Evolutionary conservation across 2,329 filamentous ascomycete genomes (phyloP).

Genomic region (Sarocladium brachiariae): DNA sequence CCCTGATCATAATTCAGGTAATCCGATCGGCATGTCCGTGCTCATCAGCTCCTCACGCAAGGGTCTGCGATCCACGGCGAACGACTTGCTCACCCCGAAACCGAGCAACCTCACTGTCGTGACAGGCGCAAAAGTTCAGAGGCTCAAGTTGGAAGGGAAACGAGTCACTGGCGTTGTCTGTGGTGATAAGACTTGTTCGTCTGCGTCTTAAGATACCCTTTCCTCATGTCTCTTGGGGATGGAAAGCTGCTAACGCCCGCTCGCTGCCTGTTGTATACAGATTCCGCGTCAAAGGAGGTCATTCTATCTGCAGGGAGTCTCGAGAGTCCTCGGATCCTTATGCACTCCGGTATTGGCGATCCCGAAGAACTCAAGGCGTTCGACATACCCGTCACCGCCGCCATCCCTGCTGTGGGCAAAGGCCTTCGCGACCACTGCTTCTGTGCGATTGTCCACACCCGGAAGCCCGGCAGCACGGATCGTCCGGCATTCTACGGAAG

Average conservation of each 20-base stretch:
- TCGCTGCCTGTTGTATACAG: conserved; percentile 12
- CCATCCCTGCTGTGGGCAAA: conserved; percentile 45
- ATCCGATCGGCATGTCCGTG: conserved; percentile 49
- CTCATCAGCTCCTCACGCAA: conserved; percentile 41
- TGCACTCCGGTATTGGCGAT: conserved; percentile 23
- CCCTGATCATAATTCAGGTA: conserved; percentile 49
- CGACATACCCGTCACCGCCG: conserved; percentile 37
- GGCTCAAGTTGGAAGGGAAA: conserved; percentile 38
- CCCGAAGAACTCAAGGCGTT: conserved; percentile 34
- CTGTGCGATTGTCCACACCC: conserved; percentile 29
- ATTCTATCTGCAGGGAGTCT: conserved; percentile 36
- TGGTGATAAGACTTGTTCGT: conserved; percentile 31
- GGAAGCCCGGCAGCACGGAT: conserved; percentile 33
- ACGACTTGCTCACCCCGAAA: conserved; percentile 36
- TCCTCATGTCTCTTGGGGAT: too few species aligned
- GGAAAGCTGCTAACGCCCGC: too few species aligned
- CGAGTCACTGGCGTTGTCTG: conserved; percentile 38
- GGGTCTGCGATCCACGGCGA: conserved; percentile 42
- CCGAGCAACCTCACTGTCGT: conserved; percentile 47
- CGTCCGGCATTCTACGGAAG: conserved; percentile 39
- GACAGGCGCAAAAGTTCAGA: conserved; percentile 39
- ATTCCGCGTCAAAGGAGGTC: conserved; percentile 32
- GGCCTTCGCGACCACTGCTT: conserved; percentile 51
- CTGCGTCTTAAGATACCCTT: background rate
- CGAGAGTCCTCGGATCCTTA: conserved; percentile 35